These are phyloP conservation scores for Debaryomyces singareniensis DNA, from an alignment of 1,139 yeast species.

Conservation along the genomic window DNA sequence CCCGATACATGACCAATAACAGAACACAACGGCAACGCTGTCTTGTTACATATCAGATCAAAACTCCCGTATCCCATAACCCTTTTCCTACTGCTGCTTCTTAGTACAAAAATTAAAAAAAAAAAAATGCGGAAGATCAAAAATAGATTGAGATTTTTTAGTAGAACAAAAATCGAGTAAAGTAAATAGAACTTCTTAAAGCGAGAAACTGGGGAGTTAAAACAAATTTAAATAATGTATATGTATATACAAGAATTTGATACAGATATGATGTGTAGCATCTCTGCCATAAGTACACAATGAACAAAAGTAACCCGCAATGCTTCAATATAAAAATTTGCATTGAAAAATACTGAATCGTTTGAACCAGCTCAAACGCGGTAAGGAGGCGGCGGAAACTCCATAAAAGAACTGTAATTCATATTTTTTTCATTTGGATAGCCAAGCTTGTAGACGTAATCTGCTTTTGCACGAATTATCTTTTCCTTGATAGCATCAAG, in stretches of 20 bases:
- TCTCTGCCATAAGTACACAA: too few species aligned
- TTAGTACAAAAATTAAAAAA: too few species aligned
- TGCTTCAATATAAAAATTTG: neutral
- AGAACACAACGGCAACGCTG: slow-evolving; percentile 76
- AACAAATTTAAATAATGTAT: too few species aligned
- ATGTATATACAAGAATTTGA: too few species aligned
- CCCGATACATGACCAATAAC: slow-evolving; percentile 41
- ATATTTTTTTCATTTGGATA: neutral
- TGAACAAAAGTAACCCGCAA: too few species aligned
- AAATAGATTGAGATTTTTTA: too few species aligned
- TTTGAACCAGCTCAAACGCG: neutral
- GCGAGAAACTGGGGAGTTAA: too few species aligned
- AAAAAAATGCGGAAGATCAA: too few species aligned
- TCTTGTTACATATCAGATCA: slow-evolving; percentile 54
- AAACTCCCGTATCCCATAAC: slow-evolving; percentile 64
- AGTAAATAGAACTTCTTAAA: too few species aligned
- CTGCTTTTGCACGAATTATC: neutral
- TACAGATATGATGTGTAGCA: too few species aligned
- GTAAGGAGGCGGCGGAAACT: slow-evolving; percentile 2
- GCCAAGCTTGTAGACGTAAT: neutral
- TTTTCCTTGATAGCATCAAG: slow-evolving; percentile 16
- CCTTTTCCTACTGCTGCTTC: slow-evolving; percentile 1
- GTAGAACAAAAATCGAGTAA: too few species aligned
- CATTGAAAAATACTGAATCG: neutral
- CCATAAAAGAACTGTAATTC: neutral